Evolutionary conservation across 345 rosid species (phyloP), one percentile per base, ranked within the genome.

Genomic region (Arabidopsis thaliana): DNA sequence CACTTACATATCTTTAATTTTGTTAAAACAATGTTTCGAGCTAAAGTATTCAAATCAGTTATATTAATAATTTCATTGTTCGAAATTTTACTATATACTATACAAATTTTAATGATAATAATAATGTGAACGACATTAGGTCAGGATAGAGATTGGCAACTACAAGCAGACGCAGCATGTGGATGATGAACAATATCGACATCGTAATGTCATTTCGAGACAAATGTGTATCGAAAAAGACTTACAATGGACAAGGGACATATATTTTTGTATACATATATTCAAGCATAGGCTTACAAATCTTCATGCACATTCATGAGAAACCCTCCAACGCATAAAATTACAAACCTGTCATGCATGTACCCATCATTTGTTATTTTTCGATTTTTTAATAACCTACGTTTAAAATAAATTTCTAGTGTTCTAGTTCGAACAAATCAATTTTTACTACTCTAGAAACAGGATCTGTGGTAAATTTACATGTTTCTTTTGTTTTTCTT

Each of bases 341-440:
- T 48, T 66, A 74, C 78, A 74, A 74, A 66, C 16, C 34, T 66
- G 67, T 74, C 78, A 48, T 25, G 78, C 8, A 48, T 28, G 42
- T 22, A 74, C 78, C 72, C 78, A 66, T 74, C 78, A 30, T 40
- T 8, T 65, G 50, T 74, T 12, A 62, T 8, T 23, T 3, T 51
- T 30, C 9, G 12, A 32, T 58, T 42, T 44, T 23, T 6, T 57
- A 4, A 50, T 16, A 38, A 61, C 4, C 68, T 61, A 72, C 25
- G 62, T 40, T 38, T 5, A 20, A 30, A 30, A 11, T 22, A 9
- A 8, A 30, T 30, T 41, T 41, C 7, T 30, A 61, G 22, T 41
- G 24, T 42, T 57, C 37, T 62, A 4, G 37, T 62, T 61, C 7
- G 36, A 13, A 61, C 11, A 23, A 2, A 4, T 59, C 7, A 5